Base-by-base conservation (phyloP, 352 stramenopile species). In the Phytophthora fragariaefolia region DNA sequence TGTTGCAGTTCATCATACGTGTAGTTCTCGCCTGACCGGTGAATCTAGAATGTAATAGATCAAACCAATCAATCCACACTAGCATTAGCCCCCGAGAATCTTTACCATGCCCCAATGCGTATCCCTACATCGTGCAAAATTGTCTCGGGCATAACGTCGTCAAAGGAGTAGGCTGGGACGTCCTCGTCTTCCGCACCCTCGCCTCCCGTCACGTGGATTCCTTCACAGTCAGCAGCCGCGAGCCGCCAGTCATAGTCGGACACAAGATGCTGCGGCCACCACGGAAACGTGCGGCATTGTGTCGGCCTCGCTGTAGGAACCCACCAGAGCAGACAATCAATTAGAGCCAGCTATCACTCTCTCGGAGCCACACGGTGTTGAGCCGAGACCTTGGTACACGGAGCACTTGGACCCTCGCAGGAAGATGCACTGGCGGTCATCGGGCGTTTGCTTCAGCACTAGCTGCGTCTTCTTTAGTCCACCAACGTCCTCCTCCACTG, bases 221-320 rank as follows among this genome's bases (percentile, higher is more conserved):
- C 86, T 77, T 94, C 86, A 56, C 86, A 95, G 18, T 86, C 58
- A 3, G 45, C 54, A 27, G 86, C 83, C 1, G 83, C 75, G 9
- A 92, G 68, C 18, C 76, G 74, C 86, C 86, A 95, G 51, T 95
- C 86, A 75, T 93, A 93, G 53, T 89, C 74, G 3, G 86, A 92
- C 57, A 92, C 77, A 7, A 94, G 54, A 58, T 92, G 58, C 54
- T 93, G 84, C 32, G 84, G 86, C 86, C 86, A 95, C 82, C 85
- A 95, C 38, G 86, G 86, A 48, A 90, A 95, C 43, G 86, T 95
- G 10, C 82, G 79, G 58, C 86, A 95, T 65, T 95, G 86, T 40
- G 83, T 93, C 28, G 86, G 86, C 9, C 86, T 74, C 5, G 77
- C 84, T 90, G 63, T n/a, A 50, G 17, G 13, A 49, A 45, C 6